Evolutionary conservation across 208 protist genomes (phyloP), one percentile per base, ranked within the genome.

Genomic region (Trypanosoma theileri): DNA sequence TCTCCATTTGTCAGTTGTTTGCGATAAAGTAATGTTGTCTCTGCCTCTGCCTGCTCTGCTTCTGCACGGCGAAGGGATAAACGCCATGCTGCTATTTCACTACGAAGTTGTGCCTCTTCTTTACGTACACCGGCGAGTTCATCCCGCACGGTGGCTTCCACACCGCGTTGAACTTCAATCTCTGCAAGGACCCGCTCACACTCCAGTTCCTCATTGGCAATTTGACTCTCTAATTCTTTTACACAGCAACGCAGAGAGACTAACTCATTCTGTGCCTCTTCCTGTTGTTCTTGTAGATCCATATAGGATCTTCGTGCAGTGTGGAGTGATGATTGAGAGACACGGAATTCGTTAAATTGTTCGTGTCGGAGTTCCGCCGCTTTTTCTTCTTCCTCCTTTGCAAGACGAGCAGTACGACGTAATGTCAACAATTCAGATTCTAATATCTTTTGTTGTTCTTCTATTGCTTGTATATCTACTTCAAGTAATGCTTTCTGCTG

Each of bases 311-410:
- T 46, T 24, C 8, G 21, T 26, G 26, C 21, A 21, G 21, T 42
- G 14, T 66, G 12, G 3, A 44, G 19, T 17, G 44, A 16, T 17
- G 28, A 19, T 22, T 66, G 46, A 22, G 46, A 44, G 12, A 66
- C 24, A 42, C 26, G 60, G 26, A 66, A 46, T 19, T 66, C 60
- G 1, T 66, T 48, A 13, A 9, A 26, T 21, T 56, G 60, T 13
- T 31, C 6, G 8, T 55, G 7, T 42, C 24, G 8, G n/a, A 21
- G 48, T 14, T 42, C 16, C 21, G 31, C 16, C 12, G 48, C 12
- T 22, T 66, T 46, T 16, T 22, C 48, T 42, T 66, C 48, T 40
- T 66, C 60, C 19, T 56, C 46, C 26, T 55, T 54, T 26, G 28
- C 60, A 45, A 56, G 13, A 26, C 28, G n/a, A 8, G 28, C 9